phyloP scores from a whole-genome alignment of 306 rosid genomes.

The Trifolium fragiferum region DNA sequence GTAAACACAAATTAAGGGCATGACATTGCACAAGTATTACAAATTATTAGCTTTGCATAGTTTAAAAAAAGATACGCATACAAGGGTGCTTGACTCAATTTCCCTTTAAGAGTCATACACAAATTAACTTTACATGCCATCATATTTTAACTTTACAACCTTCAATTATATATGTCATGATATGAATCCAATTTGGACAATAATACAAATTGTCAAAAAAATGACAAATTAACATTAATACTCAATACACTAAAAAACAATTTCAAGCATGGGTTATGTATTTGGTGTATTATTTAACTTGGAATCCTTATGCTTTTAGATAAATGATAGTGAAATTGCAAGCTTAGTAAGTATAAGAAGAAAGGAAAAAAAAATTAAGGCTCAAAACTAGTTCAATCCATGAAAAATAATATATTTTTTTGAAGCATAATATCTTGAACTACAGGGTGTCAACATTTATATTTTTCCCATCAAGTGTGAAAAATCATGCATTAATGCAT shows the following conservation, averaged over 20 bases:
- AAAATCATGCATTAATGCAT: not conserved
- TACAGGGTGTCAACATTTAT: not conserved
- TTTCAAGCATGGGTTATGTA: too few species aligned
- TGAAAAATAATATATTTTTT: too few species aligned
- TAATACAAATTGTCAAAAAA: not conserved
- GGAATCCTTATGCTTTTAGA: slow-evolving; percentile 26
- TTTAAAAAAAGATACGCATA: slow-evolving; percentile 28
- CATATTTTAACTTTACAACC: slow-evolving; percentile 29
- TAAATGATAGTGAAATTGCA: slow-evolving; percentile 32
- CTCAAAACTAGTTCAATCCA: not conserved
- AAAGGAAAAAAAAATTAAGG: not conserved
- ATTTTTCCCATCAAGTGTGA: not conserved
- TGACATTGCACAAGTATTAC: slow-evolving; percentile 29
- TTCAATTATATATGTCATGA: not conserved
- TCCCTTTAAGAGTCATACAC: slow-evolving; percentile 37
- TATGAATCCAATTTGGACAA: slow-evolving; percentile 35
- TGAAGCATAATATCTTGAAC: not conserved
- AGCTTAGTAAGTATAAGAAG: not conserved
- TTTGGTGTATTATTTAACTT: not conserved
- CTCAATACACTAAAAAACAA: slow-evolving; percentile 16
- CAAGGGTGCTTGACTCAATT: slow-evolving; percentile 28
- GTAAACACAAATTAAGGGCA: slow-evolving; percentile 1
- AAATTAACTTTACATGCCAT: slow-evolving; percentile 30
- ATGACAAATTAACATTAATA: slow-evolving; percentile 35
- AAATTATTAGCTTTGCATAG: slow-evolving; percentile 27